Evolutionary conservation across 116 monocot genomes (phyloP).

Genomic region (Trichopus zeylanicus): DNA sequence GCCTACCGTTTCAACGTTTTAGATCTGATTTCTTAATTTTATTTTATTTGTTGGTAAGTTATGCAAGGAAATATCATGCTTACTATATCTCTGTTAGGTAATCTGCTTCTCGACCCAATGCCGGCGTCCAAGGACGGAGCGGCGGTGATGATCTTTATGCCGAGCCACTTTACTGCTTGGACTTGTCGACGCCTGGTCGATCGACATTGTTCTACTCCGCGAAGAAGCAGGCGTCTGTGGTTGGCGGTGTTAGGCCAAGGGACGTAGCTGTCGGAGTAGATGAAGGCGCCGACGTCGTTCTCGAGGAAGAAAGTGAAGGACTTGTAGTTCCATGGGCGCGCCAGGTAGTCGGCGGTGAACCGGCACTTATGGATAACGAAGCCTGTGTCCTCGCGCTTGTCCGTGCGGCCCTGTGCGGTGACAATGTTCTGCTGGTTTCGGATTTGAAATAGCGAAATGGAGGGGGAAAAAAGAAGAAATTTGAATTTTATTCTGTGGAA

Average conservation of each 20-base stretch:
- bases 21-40: too few species aligned
- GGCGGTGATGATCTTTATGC: slow-evolving; percentile 29
- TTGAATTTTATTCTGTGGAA: too few species aligned
- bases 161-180: slow-evolving; percentile 41
- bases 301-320: slow-evolving; percentile 52
- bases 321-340: slow-evolving; percentile 53
- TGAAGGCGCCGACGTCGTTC: slow-evolving; percentile 37
- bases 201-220: slow-evolving; percentile 47
- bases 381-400: slow-evolving; percentile 26
- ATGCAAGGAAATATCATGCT: too few species aligned
- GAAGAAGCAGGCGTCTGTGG: slow-evolving; percentile 36
- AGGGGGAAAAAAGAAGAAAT: too few species aligned
- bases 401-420: slow-evolving; percentile 52
- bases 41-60: too few species aligned
- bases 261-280: slow-evolving; percentile 36
- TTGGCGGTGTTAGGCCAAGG: slow-evolving; percentile 36
- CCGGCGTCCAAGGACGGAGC: slow-evolving; percentile 25
- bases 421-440: slow-evolving; percentile 65
- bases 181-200: slow-evolving; percentile 26
- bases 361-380: slow-evolving; percentile 54
- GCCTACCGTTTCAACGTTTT: not conserved
- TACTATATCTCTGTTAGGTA: too few species aligned
- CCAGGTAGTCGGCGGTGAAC: slow-evolving; percentile 52
- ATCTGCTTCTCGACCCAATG: slow-evolving; percentile 19
- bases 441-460: too few species aligned